Conservation (phyloP, 768 basidiomycete genomes). For the Coprinellus micaceus region DNA sequence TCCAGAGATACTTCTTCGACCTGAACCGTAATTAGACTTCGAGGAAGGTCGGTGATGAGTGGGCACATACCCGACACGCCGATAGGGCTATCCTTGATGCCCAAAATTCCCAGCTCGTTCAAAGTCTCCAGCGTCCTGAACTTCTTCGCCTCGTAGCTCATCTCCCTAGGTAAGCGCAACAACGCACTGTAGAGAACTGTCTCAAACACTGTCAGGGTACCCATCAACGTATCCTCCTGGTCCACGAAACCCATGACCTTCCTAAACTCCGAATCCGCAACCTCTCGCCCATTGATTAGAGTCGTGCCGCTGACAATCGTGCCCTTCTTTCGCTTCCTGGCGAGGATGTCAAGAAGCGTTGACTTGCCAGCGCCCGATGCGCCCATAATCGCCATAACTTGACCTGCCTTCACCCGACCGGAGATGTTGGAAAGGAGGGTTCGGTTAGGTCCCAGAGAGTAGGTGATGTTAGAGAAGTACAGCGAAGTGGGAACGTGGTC, state of each 20-base stretch:
- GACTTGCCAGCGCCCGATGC: slow-evolving; percentile 96
- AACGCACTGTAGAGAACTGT: slow-evolving; percentile 93
- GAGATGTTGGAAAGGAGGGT: slow-evolving; percentile 77
- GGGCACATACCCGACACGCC: slow-evolving; percentile 72
- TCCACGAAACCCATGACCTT: slow-evolving; percentile 93
- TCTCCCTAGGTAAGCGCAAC: slow-evolving; percentile 85
- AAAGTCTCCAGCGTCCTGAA: slow-evolving; percentile 92
- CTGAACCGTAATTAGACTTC: slow-evolving; percentile 30
- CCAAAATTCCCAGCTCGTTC: slow-evolving; percentile 90
- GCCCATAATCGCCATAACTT: slow-evolving; percentile 95
- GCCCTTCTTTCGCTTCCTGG: slow-evolving; percentile 85
- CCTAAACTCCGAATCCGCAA: slow-evolving; percentile 72
- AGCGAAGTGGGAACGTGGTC: slow-evolving; percentile 93
- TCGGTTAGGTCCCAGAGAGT: slow-evolving; percentile 59
- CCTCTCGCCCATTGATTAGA: slow-evolving; percentile 81
- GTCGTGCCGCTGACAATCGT: slow-evolving; percentile 60
- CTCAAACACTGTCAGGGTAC: slow-evolving; percentile 96
- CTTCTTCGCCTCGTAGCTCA: slow-evolving; percentile 94
- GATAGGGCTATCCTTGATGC: slow-evolving; percentile 86
- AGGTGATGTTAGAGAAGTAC: slow-evolving; percentile 85
- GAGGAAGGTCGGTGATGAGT: not conserved
- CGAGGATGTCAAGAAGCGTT: slow-evolving; percentile 93
- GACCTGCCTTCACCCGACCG: slow-evolving; percentile 82
- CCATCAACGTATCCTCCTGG: slow-evolving; percentile 97
- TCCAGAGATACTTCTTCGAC: slow-evolving; percentile 88